Evolutionary conservation across 257 asterid species (phyloP).

Genomic region (Henckelia pumila): DNA sequence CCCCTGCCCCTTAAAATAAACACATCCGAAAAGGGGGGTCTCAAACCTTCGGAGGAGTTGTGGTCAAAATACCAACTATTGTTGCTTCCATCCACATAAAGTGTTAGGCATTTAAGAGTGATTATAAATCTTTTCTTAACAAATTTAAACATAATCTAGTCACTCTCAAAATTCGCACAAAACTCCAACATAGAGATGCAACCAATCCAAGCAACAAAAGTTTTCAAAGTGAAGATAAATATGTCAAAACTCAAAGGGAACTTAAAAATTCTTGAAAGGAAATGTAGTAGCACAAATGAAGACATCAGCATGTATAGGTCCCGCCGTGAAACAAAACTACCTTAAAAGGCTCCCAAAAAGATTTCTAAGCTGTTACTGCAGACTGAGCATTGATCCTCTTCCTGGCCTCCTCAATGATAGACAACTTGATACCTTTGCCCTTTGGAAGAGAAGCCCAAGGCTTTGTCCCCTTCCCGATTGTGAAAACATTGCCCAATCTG

Average conservation of each 20-base stretch:
- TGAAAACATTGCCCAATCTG: constrained; percentile 35
- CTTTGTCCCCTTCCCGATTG: constrained; percentile 38
- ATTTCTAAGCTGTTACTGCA: constrained; percentile 21
- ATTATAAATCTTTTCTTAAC: no score
- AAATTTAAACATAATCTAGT: background rate
- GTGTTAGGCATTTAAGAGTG: no score
- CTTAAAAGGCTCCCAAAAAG: background rate
- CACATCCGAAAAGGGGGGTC: no score
- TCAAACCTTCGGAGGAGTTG: no score
- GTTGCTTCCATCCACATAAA: background rate
- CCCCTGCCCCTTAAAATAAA: no score
- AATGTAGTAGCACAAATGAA: background rate
- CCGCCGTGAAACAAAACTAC: constrained; percentile 8
- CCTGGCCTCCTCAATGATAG: constrained; percentile 39
- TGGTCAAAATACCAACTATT: no score
- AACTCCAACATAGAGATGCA: background rate
- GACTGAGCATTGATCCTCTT: constrained; percentile 38
- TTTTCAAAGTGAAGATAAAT: background rate
- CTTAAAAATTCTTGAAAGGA: background rate
- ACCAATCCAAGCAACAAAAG: background rate
- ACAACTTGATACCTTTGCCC: constrained; percentile 40
- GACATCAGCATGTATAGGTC: background rate
- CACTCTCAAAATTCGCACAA: background rate
- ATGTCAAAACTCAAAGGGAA: constrained; percentile 7
- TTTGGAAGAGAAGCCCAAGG: constrained; percentile 43